A percentile compares a stretch with the other conserved stretches of the same genome.
Evolutionary conservation across 441 rosid species (phyloP).

Genomic region (Biscutella laevigata): DNA sequence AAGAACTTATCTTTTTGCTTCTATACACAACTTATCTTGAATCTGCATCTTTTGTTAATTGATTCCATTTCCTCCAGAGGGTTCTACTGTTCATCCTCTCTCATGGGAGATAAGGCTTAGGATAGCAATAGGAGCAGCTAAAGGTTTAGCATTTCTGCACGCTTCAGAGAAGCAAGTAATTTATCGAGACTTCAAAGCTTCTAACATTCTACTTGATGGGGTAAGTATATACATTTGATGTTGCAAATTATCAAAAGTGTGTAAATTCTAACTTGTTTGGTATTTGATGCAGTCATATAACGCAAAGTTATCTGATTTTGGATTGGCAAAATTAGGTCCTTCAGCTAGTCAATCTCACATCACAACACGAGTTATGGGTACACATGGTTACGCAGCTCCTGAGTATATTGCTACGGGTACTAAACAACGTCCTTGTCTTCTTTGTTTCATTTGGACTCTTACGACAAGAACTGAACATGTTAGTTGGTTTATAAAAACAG

Average conservation of each 20-base stretch:
- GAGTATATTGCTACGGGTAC: constrained; percentile 88
- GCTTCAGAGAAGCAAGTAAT: constrained; percentile 74
- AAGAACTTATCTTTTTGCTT: constrained; percentile 23
- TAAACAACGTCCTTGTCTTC: background rate
- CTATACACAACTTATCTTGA: background rate
- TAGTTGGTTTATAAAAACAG: constrained; percentile 33
- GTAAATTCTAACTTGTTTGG: background rate
- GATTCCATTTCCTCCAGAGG: constrained; percentile 37
- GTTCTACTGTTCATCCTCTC: constrained; percentile 70
- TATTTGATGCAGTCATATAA: constrained; percentile 49
- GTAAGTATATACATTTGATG: constrained; percentile 26
- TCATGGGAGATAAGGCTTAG: constrained; percentile 62
- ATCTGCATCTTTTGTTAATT: background rate
- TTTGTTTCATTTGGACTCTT: background rate
- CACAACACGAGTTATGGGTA: constrained; percentile 80
- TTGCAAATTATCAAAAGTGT: background rate
- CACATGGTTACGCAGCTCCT: constrained; percentile 82
- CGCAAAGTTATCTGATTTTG: constrained; percentile 80
- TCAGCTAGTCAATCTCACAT: constrained; percentile 82
- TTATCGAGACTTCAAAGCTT: constrained; percentile 83
- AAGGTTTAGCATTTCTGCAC: constrained; percentile 69
- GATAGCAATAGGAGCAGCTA: constrained; percentile 79
- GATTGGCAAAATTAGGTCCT: constrained; percentile 82
- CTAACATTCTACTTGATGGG: constrained; percentile 82
- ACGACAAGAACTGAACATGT: constrained; percentile 3